Percentiles rank a stretch among this genome's conserved stretches.
Evolutionary conservation across 805 yeast species (phyloP).

Genomic region (Ogataea siamensis): DNA sequence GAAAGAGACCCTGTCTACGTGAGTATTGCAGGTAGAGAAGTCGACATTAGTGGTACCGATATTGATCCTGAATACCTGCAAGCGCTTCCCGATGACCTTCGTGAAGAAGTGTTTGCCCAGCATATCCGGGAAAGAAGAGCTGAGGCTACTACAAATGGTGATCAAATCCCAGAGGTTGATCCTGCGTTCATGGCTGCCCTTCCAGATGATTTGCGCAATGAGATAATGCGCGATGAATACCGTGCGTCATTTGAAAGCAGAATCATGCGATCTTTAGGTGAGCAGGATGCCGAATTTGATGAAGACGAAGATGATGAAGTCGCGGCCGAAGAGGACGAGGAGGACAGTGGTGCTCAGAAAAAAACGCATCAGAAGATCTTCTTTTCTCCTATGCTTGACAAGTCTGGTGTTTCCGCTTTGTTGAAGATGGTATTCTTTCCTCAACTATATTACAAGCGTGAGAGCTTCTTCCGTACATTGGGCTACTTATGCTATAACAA

Average conservation of each 20-base stretch:
- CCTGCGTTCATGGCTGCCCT: slow-evolving; percentile 78
- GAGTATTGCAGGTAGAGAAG: slow-evolving; percentile 69
- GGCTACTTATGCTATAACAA: slow-evolving; percentile 69
- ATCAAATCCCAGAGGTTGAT: slow-evolving; percentile 63
- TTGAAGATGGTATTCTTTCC: slow-evolving; percentile 72
- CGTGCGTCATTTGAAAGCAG: slow-evolving; percentile 20
- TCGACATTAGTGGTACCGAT: slow-evolving; percentile 85
- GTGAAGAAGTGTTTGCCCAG: slow-evolving; percentile 87
- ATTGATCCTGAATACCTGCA: slow-evolving; percentile 88
- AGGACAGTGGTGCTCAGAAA: slow-evolving; percentile 20
- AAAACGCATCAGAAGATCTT: slow-evolving; percentile 37
- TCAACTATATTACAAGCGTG: slow-evolving; percentile 60
- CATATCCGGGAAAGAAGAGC: slow-evolving; percentile 75
- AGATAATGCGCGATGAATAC: slow-evolving; percentile 32
- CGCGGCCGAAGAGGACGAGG: slow-evolving; percentile 19
- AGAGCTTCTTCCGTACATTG: slow-evolving; percentile 61
- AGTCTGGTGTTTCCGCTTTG: slow-evolving; percentile 70
- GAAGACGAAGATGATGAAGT: slow-evolving; percentile 25
- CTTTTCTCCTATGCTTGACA: slow-evolving; percentile 70
- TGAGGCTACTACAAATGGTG: slow-evolving; percentile 43
- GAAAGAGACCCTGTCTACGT: slow-evolving; percentile 59
- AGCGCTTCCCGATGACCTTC: slow-evolving; percentile 88
- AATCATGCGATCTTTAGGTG: slow-evolving; percentile 17
- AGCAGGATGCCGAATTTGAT: slow-evolving; percentile 12
- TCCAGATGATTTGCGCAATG: slow-evolving; percentile 46